Evolutionary conservation across 805 yeast species (phyloP), one percentile per base, ranked within the genome.

Genomic region (Yarrowia divulgata): DNA sequence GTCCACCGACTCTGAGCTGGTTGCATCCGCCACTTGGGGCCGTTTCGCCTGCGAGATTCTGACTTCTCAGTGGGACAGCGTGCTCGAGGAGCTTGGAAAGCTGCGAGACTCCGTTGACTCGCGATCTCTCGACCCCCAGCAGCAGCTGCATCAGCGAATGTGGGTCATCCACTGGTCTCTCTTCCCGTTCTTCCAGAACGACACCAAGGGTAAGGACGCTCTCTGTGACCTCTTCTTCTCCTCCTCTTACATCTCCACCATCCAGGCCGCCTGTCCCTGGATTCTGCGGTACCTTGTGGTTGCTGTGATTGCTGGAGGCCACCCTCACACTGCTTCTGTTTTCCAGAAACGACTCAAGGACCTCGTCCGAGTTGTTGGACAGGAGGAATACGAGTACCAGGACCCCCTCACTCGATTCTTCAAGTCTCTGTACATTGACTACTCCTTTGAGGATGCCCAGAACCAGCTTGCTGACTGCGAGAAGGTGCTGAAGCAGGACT

Each of bases 181-280:
- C 71, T 88, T 87, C 81, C 87, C 88, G 71, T 86, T 84, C 74
- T 86, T 86, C 82, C 68, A 63, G 68, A 83, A 84, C 74, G 77
- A 78, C 60, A 85, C 81, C 68, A 80, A 81, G 69, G 88, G 89
- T 10, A 75, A 82, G 39, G 88, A 85, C 68, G 81, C 81, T 55
- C 78, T 88, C 70, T 80, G 84, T 69, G 91, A 88, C 71, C 75
- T 86, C 67, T 86, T 86, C 77, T 83, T 87, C 75, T 80, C 86
- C 18, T 83, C 88, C 5, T 85, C 88, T 8, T 87, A 87, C 76
- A 77, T 88, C 71, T 85, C 88, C 70, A 84, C 90, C 2, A 88
- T 88, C 75, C 91, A 88, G 78, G 89, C 90, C 40, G 82, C 89
- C 9, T 84, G 88, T 75, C 92, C 91, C 23, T 88, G 92, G 92